Evolutionary conservation across 306 rosid species (phyloP).

Genomic region (Clitoria ternatea): DNA sequence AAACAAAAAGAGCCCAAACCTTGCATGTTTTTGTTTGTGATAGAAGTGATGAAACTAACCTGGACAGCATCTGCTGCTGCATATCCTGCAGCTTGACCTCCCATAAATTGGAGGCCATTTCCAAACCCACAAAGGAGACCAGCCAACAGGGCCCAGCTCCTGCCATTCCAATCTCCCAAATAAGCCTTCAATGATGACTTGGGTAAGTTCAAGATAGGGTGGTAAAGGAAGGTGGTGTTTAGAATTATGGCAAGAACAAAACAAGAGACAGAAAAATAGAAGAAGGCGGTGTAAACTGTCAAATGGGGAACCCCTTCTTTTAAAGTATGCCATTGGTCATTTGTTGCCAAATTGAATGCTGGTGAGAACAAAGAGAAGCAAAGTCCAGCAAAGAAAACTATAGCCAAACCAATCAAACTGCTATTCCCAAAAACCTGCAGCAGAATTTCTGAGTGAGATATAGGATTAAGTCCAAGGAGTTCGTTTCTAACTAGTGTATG

Average conservation of each 20-base stretch:
- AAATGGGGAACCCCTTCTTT: constrained; percentile 73
- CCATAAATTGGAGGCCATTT: constrained; percentile 95
- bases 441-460: not conserved
- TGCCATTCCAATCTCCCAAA: constrained; percentile 73
- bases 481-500: not conserved
- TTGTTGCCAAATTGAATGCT: constrained; percentile 89
- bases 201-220: constrained; percentile 66
- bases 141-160: constrained; percentile 92
- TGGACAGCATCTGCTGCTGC: constrained; percentile 99
- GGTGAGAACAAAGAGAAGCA: constrained; percentile 93
- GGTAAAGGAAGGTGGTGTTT: constrained; percentile 70
- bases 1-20: not conserved
- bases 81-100: constrained; percentile 98
- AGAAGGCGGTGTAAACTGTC: constrained; percentile 78
- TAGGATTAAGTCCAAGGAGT: not conserved
- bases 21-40: not conserved
- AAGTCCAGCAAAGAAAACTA: constrained; percentile 72
- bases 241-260: constrained; percentile 62
- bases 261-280: constrained; percentile 80
- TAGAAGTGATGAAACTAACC: constrained; percentile 42
- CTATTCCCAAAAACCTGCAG: constrained; percentile 77
- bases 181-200: constrained; percentile 75
- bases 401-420: constrained; percentile 58
- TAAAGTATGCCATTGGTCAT: constrained; percentile 85
- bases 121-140: constrained; percentile 91